Evolutionary conservation across 192 early-diverging fungal genomes (phyloP).

Genomic region (Entrophospora sp.): DNA sequence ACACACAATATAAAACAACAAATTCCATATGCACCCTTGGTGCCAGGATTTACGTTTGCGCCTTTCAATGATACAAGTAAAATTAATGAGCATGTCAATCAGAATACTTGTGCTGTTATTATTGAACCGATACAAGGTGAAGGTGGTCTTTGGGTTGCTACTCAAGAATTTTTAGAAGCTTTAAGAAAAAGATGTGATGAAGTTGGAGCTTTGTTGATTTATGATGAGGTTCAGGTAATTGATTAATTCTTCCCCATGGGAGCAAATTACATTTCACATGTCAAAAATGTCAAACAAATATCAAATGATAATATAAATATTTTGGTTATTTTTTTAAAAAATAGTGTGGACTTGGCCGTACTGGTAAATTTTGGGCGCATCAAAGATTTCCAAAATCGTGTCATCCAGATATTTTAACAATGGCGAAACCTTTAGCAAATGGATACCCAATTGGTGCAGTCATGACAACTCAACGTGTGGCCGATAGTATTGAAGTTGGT

Average conservation of each 20-base stretch:
- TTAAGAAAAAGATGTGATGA: conserved; percentile 75
- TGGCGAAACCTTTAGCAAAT: conserved; percentile 97
- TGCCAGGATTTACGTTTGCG: conserved; percentile 70
- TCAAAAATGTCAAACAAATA: no score
- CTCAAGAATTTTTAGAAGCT: conserved; percentile 65
- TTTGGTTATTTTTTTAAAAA: conserved; percentile 21
- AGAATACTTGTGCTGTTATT: conserved; percentile 85
- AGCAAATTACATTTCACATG: no score
- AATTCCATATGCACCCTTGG: conserved; percentile 82
- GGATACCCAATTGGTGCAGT: conserved; percentile 96
- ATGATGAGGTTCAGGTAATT: conserved; percentile 86
- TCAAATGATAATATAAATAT: no score
- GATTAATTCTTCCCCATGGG: no score
- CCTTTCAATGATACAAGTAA: conserved; percentile 67
- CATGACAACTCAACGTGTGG: conserved; percentile 67
- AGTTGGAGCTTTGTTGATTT: conserved; percentile 84
- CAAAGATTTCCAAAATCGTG: conserved; percentile 55
- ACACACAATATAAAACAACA: conserved; percentile 93
- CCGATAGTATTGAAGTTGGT: conserved; percentile 69
- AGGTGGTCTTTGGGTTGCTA: conserved; percentile 76
- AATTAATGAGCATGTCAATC: conserved; percentile 53
- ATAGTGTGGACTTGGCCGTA: conserved; percentile 83
- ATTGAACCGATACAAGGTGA: conserved; percentile 97
- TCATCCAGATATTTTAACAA: conserved; percentile 84
- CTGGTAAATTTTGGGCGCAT: conserved; percentile 85